These are phyloP conservation scores for Diutina rugosa DNA, from an alignment of 1,139 yeast genomes.

Conservation along the genomic window DNA sequence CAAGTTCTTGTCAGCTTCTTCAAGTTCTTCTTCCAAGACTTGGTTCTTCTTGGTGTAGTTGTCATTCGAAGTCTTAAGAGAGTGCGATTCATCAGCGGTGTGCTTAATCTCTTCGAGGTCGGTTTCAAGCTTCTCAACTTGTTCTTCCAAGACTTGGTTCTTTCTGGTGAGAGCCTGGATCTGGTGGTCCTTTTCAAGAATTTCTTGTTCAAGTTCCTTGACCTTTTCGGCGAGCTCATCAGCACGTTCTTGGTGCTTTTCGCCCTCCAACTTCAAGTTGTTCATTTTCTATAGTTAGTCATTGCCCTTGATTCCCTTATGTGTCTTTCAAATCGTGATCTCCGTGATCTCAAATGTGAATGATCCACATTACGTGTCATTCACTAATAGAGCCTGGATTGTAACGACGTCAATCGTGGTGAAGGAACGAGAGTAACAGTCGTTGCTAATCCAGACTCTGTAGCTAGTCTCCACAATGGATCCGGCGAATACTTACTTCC, in stretches of 20 bases:
- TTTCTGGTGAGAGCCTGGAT: slow-evolving; percentile 87
- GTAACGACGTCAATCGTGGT: neutral
- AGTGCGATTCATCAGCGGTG: slow-evolving; percentile 86
- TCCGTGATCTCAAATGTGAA: neutral
- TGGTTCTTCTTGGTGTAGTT: slow-evolving; percentile 86
- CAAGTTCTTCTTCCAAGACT: slow-evolving; percentile 87
- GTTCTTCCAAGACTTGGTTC: slow-evolving; percentile 81
- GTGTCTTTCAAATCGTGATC: neutral
- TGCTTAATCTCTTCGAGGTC: slow-evolving; percentile 74
- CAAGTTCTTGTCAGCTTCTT: slow-evolving; percentile 81
- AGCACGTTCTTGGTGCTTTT: slow-evolving; percentile 92
- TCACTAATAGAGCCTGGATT: neutral
- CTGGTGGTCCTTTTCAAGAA: slow-evolving; percentile 86
- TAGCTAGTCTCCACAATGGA: neutral
- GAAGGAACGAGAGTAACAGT: neutral
- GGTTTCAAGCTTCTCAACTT: slow-evolving; percentile 78
- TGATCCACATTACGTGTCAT: neutral
- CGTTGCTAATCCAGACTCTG: neutral
- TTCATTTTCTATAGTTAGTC: slow-evolving; percentile 54
- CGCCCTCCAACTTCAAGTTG: slow-evolving; percentile 88
- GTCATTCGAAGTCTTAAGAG: slow-evolving; percentile 81
- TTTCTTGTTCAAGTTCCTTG: slow-evolving; percentile 87
- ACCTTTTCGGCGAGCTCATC: slow-evolving; percentile 74
- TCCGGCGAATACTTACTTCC: slow-evolving; percentile 26
- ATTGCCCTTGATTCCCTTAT: neutral